Evolutionary conservation across 2,329 filamentous ascomycete genomes (phyloP).

Genomic region (Achaetomium macrosporum): DNA sequence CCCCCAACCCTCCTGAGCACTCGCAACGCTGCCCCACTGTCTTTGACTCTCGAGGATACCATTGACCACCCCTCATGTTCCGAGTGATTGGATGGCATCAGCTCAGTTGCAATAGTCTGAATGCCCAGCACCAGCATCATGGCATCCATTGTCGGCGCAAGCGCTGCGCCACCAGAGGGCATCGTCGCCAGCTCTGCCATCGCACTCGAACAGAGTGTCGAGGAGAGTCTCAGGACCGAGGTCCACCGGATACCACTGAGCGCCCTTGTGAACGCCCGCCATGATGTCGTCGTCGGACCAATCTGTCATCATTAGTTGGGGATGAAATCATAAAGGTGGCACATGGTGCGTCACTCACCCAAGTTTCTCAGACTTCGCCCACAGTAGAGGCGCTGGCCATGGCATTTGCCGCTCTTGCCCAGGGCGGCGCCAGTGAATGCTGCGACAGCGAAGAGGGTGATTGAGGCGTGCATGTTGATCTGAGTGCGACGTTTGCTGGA

Average conservation of each 20-base stretch:
- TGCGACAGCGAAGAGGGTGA: too few species aligned
- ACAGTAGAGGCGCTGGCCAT: too few species aligned
- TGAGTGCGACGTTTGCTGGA: too few species aligned
- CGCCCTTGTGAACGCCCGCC: neutral
- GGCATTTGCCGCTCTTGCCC: too few species aligned
- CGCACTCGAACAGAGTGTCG: neutral
- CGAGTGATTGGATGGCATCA: neutral
- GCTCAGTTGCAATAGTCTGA: neutral
- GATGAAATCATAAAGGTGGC: neutral
- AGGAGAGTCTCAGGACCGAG: neutral
- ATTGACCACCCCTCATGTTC: too few species aligned
- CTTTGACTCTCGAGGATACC: too few species aligned
- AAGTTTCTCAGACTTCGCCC: too few species aligned
- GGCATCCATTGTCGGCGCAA: neutral
- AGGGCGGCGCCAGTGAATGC: too few species aligned
- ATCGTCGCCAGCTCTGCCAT: neutral
- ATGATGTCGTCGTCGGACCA: neutral
- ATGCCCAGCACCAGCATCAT: neutral
- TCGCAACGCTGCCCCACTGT: too few species aligned
- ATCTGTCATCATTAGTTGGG: neutral
- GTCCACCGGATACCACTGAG: neutral
- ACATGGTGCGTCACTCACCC: too few species aligned
- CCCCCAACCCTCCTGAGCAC: too few species aligned
- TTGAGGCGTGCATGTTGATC: too few species aligned
- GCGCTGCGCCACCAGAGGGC: neutral